Percentiles rank a stretch among this genome's conserved stretches.
Evolutionary conservation across 345 rosid species (phyloP).

Genomic region (Eucalyptus cladocalyx): DNA sequence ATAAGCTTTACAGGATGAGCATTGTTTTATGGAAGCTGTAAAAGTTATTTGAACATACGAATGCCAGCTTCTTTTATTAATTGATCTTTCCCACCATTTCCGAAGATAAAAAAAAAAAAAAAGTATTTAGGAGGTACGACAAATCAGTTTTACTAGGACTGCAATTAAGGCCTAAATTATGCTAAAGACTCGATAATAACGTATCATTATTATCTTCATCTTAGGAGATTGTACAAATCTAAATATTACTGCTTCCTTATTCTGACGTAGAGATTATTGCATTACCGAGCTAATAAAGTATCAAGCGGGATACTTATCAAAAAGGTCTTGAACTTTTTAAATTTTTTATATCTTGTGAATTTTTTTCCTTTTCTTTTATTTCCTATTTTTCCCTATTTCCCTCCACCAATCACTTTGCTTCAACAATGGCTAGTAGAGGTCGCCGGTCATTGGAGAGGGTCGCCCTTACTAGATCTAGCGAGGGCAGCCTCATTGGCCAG

Average conservation of each 20-base stretch:
- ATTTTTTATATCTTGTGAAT: neutral
- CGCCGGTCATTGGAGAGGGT: fast-evolving
- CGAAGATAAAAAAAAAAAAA: neutral
- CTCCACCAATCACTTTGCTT: neutral
- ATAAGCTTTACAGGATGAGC: neutral
- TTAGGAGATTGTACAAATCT: neutral
- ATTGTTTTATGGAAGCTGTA: neutral
- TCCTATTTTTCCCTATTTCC: neutral
- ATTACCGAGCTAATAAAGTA: neutral
- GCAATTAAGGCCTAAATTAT: neutral
- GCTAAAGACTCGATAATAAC: neutral
- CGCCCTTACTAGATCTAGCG: fast-evolving
- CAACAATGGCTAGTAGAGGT: neutral
- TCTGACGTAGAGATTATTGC: neutral
- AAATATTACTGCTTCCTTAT: neutral
- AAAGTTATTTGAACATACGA: neutral
- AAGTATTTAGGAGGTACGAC: neutral
- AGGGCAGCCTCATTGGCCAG: neutral
- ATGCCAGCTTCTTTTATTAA: neutral
- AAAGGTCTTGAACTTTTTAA: neutral
- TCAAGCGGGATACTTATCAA: neutral
- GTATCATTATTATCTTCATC: neutral
- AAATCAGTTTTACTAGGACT: neutral
- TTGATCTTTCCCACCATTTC: neutral
- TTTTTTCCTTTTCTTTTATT: neutral